Conservation (phyloP, 495 filamentous ascomycete genomes). For the Durotheca rogersii region DNA sequence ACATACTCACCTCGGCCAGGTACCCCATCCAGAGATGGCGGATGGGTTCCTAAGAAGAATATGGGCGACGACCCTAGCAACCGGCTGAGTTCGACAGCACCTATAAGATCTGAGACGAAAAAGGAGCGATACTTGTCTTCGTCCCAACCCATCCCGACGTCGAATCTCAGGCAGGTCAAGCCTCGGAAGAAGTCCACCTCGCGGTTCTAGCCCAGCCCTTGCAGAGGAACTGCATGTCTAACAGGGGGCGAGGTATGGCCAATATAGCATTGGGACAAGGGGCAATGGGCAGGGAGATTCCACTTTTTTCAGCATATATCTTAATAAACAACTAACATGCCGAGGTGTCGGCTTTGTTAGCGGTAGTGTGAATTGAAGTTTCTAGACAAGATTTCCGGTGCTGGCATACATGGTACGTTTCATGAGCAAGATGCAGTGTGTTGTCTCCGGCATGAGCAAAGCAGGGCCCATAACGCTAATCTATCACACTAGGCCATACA, state of each 20-base stretch:
- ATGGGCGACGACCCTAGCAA: neutral
- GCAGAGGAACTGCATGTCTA: neutral
- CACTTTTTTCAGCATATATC: too few relatives aligned
- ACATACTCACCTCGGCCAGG: slow-evolving; percentile 35
- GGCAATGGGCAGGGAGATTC: neutral
- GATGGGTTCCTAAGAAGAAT: slow-evolving; percentile 35
- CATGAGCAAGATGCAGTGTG: too few relatives aligned
- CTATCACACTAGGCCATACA: too few relatives aligned
- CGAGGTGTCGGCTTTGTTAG: too few relatives aligned
- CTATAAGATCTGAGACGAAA: neutral
- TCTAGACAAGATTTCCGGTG: too few relatives aligned
- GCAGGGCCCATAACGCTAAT: too few relatives aligned
- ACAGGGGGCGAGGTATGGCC: neutral
- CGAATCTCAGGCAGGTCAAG: slow-evolving; percentile 3
- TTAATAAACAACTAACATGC: too few relatives aligned
- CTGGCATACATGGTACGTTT: too few relatives aligned
- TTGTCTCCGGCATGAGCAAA: too few relatives aligned
- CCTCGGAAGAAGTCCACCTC: slow-evolving; percentile 26
- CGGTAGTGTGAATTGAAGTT: too few relatives aligned
- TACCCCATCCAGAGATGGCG: slow-evolving; percentile 23
- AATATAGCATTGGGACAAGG: neutral
- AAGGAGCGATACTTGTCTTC: slow-evolving; percentile 13
- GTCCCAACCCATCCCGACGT: slow-evolving; percentile 9
- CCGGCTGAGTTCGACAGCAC: slow-evolving; percentile 9
- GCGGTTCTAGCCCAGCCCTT: slow-evolving; percentile 9